Percentiles rank a stretch among this genome's conserved stretches.
phyloP scores from a whole-genome alignment of 768 basidiomycete genomes.

The Podaxis sp. region DNA sequence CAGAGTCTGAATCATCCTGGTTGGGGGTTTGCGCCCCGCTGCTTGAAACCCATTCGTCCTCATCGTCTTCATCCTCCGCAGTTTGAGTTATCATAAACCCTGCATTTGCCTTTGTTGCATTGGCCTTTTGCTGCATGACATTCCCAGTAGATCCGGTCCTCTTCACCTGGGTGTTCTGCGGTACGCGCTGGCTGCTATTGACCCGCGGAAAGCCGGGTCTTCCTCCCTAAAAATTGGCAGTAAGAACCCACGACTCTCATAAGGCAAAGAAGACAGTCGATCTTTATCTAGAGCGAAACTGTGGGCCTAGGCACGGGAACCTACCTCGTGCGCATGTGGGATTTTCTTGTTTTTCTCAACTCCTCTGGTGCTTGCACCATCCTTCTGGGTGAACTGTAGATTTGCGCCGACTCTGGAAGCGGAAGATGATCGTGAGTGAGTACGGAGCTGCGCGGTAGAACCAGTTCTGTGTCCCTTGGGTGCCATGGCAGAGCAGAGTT shows the following conservation, averaged over 20 bases:
- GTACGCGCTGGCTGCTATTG: slow-evolving; percentile 36
- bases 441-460: slow-evolving; percentile 47
- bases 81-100: slow-evolving; percentile 62
- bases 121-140: slow-evolving; percentile 25
- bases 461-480: slow-evolving; percentile 50
- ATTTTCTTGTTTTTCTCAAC: slow-evolving; percentile 56
- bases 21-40: slow-evolving; percentile 73
- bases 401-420: slow-evolving; percentile 58
- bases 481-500: slow-evolving; percentile 35
- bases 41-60: slow-evolving; percentile 78
- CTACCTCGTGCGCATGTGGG: slow-evolving; percentile 44
- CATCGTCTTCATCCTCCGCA: slow-evolving; percentile 45
- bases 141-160: slow-evolving; percentile 28
- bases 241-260: slow-evolving; percentile 20
- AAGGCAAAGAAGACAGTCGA: slow-evolving; percentile 21
- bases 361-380: slow-evolving; percentile 40
- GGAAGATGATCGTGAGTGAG: slow-evolving; percentile 67
- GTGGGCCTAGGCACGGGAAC: slow-evolving; percentile 20
- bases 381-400: slow-evolving; percentile 71
- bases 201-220: slow-evolving; percentile 28
- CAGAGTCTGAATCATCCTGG: slow-evolving; percentile 44
- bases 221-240: slow-evolving; percentile 23
- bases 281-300: slow-evolving; percentile 18
- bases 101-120: slow-evolving; percentile 38
- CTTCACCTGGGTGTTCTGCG: slow-evolving; percentile 23